phyloP scores from a whole-genome alignment of 331 rosid species.

The Prunus yedoensis region DNA sequence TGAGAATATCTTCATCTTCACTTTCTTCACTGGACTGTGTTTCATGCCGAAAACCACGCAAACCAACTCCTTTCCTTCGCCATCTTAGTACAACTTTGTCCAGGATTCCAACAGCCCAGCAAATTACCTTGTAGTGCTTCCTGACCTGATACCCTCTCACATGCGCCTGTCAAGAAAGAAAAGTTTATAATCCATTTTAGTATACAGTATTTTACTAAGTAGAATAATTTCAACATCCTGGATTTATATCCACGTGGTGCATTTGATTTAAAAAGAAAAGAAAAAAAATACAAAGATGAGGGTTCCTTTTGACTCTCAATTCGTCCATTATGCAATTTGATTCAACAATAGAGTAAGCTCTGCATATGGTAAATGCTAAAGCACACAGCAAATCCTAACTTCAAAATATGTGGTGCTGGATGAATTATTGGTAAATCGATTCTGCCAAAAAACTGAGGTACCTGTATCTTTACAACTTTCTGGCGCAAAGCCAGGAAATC shows the following conservation, averaged over 20 bases:
- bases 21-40: slow-evolving; percentile 40
- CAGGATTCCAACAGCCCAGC: slow-evolving; percentile 89
- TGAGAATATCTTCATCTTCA: slow-evolving; percentile 88
- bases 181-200: neutral
- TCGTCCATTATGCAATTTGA: neutral
- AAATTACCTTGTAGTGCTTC: slow-evolving; percentile 67
- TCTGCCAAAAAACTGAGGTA: slow-evolving; percentile 19
- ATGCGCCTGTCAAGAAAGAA: slow-evolving; percentile 65
- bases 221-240: neutral
- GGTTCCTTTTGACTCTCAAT: neutral
- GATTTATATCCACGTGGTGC: neutral
- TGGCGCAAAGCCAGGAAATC: slow-evolving; percentile 70
- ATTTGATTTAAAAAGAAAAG: neutral
- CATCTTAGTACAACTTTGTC: slow-evolving; percentile 92
- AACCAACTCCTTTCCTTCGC: slow-evolving; percentile 81
- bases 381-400: neutral
- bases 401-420: neutral
- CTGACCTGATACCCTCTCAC: slow-evolving; percentile 90
- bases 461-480: slow-evolving; percentile 95
- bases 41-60: slow-evolving; percentile 59
- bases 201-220: too few relatives aligned
- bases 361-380: neutral
- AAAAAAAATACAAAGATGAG: neutral
- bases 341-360: neutral
- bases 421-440: neutral